phyloP scores from a whole-genome alignment of 2,329 filamentous ascomycete species.

The Hypoxylon sp. region DNA sequence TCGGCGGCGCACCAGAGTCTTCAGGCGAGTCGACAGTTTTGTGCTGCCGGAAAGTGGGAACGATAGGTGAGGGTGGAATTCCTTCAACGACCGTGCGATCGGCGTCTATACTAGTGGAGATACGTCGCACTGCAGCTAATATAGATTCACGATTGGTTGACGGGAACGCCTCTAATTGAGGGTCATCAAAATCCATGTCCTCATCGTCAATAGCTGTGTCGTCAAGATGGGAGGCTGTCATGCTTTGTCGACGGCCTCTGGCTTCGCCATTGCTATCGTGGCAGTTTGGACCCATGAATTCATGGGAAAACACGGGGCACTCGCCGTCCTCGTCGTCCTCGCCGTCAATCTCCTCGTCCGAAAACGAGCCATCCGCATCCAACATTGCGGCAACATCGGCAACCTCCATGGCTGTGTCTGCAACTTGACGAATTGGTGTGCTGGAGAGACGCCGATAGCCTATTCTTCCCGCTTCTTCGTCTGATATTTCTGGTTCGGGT shows the following conservation, averaged over 20 bases:
- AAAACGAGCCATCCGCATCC: slow-evolving; percentile 49
- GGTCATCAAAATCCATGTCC: slow-evolving; percentile 50
- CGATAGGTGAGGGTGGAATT: slow-evolving; percentile 40
- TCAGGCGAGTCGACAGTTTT: slow-evolving; percentile 2
- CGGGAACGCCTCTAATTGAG: slow-evolving; percentile 52
- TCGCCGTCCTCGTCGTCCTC: slow-evolving; percentile 22
- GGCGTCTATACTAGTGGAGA: slow-evolving; percentile 50
- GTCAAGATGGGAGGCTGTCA: slow-evolving; percentile 12
- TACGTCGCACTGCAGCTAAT: slow-evolving; percentile 52
- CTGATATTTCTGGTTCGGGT: slow-evolving; percentile 54
- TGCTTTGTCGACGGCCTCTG: slow-evolving; percentile 14
- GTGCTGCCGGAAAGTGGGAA: slow-evolving; percentile 13
- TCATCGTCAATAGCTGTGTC: slow-evolving; percentile 31
- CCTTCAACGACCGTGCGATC: slow-evolving; percentile 49
- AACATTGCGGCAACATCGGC: slow-evolving; percentile 60
- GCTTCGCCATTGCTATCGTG: slow-evolving; percentile 25
- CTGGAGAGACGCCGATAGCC: slow-evolving; percentile 56
- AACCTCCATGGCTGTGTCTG: slow-evolving; percentile 62
- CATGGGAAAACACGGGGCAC: slow-evolving; percentile 51
- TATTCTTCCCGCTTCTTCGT: slow-evolving; percentile 54
- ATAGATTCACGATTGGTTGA: slow-evolving; percentile 53
- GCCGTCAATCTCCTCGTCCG: slow-evolving; percentile 23
- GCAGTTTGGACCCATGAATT: slow-evolving; percentile 44
- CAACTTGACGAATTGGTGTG: slow-evolving; percentile 60
- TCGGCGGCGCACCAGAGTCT: slow-evolving; percentile 1